Evolutionary conservation across 805 yeast genomes (phyloP), one percentile per base, ranked within the genome.

Genomic region (Myxozyma kluyveri): DNA sequence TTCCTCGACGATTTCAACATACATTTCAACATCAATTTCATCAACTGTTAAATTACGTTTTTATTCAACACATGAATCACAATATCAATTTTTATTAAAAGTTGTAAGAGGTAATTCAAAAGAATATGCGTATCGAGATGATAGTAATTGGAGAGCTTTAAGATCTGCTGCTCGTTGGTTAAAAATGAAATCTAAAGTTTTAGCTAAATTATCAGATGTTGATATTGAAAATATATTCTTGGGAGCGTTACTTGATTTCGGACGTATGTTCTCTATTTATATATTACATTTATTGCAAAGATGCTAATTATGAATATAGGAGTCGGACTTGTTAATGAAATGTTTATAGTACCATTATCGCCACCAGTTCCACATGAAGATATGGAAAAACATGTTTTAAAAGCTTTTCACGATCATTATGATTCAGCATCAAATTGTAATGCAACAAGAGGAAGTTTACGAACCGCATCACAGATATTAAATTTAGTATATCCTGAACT

Each of bases 371-470:
- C 6, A 47, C 24, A 35, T 47, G 40, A n/a, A n/a, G 54, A 47
- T 35, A 17, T 57, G 19, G 59, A 48, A 17, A 31, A 27, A 41
- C 56, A 56, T 46, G 53, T 61, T 2, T 39, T 64, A 40, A 46
- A 45, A 2, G 54, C 64, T 17, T 75, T 75, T 49, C 72, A 78
- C 72, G 65, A 67, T 31, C 72, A 71, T 48, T 75, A 70, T 57
- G 75, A 75, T 44, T 62, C 61, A 31, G 77, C 79, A 0, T 61
- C 77, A 1, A 75, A 71, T 57, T 75, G 78, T 3, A 65, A 69
- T 23, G 62, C 63, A 24, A 58, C 67, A 3, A 63, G 74, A 47
- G 76, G 76, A 3, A 72, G 71, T 19, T 66, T 76, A 64, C 63
- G 61, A 27, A 70, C 70, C 35, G 77, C 77, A 0, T 55, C 61